phyloP scores from a whole-genome alignment of 176 grass and related monocot genomes.

The sorghum (Sorghum bicolor) region DNA sequence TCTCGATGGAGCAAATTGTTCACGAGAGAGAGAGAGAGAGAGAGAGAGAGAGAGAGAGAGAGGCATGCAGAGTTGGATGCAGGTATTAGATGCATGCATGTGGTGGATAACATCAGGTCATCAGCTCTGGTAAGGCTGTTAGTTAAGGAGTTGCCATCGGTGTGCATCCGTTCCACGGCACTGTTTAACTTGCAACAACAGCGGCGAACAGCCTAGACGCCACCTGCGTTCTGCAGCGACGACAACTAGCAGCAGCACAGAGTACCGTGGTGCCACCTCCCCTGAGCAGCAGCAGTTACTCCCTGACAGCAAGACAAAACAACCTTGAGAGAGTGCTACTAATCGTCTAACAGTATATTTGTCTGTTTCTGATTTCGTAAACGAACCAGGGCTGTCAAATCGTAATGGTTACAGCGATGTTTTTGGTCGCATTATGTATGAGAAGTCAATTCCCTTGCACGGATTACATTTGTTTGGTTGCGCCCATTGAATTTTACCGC shows the following conservation, averaged over 20 bases:
- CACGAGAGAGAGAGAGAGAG: not conserved
- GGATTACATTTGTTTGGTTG: no score
- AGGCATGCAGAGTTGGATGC: not conserved
- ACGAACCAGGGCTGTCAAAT: not conserved
- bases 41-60: no score
- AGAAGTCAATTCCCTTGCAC: not conserved
- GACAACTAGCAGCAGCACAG: not conserved
- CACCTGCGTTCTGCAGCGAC: not conserved
- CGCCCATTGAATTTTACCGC: no score
- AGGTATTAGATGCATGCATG: not conserved
- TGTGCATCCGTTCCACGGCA: slow-evolving; percentile 19
- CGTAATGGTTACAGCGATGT: not conserved
- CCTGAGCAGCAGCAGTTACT: not conserved
- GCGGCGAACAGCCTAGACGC: not conserved
- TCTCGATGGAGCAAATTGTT: not conserved
- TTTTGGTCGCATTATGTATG: not conserved
- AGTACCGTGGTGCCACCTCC: not conserved
- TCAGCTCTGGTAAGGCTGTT: not conserved
- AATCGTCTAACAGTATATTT: no score
- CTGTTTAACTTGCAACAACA: not conserved
- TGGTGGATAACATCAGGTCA: not conserved
- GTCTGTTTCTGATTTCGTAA: not conserved
- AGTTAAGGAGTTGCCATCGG: slow-evolving; percentile 6
- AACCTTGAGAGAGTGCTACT: not conserved
- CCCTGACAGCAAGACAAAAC: not conserved